phyloP scores from a whole-genome alignment of 2,329 filamentous ascomycete genomes.

The Diaporthe citri region DNA sequence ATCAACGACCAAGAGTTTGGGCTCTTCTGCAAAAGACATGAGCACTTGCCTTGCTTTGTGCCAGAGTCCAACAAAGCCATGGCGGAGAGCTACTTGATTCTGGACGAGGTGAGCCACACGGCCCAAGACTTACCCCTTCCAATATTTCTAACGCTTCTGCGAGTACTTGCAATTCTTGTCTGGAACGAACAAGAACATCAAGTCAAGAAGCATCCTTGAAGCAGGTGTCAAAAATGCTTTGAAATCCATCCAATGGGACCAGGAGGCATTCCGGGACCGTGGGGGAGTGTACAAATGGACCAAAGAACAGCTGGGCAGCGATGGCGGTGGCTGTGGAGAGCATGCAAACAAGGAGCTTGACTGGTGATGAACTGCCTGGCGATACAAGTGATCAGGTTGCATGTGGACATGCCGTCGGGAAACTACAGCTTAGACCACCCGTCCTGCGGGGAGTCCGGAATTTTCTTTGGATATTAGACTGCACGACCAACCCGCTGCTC shows the following conservation, averaged over 20 bases:
- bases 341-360: not conserved
- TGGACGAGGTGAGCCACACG: slow-evolving; percentile 56
- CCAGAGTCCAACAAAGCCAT: slow-evolving; percentile 64
- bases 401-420: no score
- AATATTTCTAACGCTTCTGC: no score
- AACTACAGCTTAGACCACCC: not conserved
- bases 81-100: slow-evolving; percentile 62
- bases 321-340: slow-evolving; percentile 1
- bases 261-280: slow-evolving; percentile 19
- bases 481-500: no score
- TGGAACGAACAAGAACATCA: slow-evolving; percentile 15
- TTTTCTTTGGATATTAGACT: no score
- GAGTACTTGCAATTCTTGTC: slow-evolving; percentile 22
- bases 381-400: not conserved
- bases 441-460: not conserved
- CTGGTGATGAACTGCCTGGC: not conserved
- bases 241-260: slow-evolving; percentile 41
- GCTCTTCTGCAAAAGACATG: slow-evolving; percentile 59
- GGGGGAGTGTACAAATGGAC: slow-evolving; percentile 30
- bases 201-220: slow-evolving; percentile 8
- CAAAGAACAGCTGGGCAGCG: not conserved
- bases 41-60: slow-evolving; percentile 56
- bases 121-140: not conserved
- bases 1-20: slow-evolving; percentile 61
- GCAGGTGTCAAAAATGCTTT: slow-evolving; percentile 40